Base-by-base conservation (phyloP, 495 filamentous ascomycete genomes). In the Letharia columbiana region DNA sequence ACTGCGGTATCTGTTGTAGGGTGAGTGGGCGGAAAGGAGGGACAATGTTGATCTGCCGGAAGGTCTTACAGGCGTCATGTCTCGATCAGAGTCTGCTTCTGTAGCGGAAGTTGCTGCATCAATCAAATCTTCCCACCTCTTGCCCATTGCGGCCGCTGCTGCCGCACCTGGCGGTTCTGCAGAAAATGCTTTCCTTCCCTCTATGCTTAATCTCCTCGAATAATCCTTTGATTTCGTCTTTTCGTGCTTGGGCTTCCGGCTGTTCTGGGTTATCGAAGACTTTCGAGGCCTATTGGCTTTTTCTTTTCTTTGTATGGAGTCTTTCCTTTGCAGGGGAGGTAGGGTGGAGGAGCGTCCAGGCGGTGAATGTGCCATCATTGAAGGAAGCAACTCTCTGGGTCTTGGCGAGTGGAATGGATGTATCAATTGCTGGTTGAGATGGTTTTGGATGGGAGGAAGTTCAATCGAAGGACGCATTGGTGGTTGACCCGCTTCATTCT, bases 81-180 rank as follows among this genome's bases (percentile, higher is more conserved):
- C 89, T 69, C 87, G 84, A 71, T 93, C 90, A 70, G 94, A 91
- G 76, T 94, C 92, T 54, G 74, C 82, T 80, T 96, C 91, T 10
- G 91, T 96, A 13, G 91, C 91, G 45, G 90, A 95, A 20, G 91
- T 88, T 33, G 90, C 90, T 13, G 92, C 92, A 75, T 96, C 92
- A 65, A 96, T 92, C 67, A 96, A 77, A 75, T 96, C 92, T 75
- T 96, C 91, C 92, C 92, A 96, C 71, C 92, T 82, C 79, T 92
- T 93, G 50, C 91, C 90, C 75, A 87, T 90, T 56, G 87, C 84
- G 68, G 83, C 85, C 12, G 84, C 84, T n/a, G 81, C 84, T 0
- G 77, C 78, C 31, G 67, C 61, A 41, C 71, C 70, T 41, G 86
- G 82, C 20, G 92, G 91, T 74, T 96, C 92, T 35, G 90, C 89